A percentile compares a stretch with the other conserved stretches of the same genome.
Evolutionary conservation across 2,329 filamentous ascomycete species (phyloP).

Genomic region (Botryotinia globosa): DNA sequence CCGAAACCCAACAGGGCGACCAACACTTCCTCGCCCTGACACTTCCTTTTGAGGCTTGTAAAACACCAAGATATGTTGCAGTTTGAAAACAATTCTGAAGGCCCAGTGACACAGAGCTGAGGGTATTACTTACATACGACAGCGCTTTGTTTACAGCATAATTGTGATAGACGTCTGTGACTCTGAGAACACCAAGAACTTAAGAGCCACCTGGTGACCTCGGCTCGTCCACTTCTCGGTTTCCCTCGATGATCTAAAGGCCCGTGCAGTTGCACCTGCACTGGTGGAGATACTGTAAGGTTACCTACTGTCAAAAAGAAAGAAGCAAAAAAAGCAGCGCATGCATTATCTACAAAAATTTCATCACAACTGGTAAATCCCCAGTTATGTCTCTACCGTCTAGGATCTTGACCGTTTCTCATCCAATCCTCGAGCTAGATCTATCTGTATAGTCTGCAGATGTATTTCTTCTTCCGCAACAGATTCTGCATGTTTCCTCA

Average conservation of each 20-base stretch:
- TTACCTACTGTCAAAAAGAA: background rate
- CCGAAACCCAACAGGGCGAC: background rate
- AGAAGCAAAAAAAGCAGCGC: background rate
- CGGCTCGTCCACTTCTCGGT: background rate
- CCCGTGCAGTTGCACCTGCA: background rate
- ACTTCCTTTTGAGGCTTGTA: background rate
- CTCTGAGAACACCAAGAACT: too few relatives aligned
- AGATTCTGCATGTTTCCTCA: background rate
- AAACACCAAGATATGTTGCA: background rate
- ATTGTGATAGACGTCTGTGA: background rate
- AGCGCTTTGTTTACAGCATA: background rate
- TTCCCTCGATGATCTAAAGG: background rate
- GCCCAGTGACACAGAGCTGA: background rate
- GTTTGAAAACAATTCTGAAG: background rate
- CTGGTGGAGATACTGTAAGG: background rate
- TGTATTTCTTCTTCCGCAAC: background rate
- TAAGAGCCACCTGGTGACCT: too few relatives aligned
- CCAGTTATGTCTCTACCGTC: background rate
- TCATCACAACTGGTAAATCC: background rate
- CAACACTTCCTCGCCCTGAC: background rate
- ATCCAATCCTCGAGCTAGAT: background rate
- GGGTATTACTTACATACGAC: background rate
- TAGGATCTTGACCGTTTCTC: background rate
- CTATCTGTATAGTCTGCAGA: background rate
- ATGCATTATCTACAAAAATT: background rate